Conservation (phyloP, 306 rosid species). For the Betula pendula region DNA sequence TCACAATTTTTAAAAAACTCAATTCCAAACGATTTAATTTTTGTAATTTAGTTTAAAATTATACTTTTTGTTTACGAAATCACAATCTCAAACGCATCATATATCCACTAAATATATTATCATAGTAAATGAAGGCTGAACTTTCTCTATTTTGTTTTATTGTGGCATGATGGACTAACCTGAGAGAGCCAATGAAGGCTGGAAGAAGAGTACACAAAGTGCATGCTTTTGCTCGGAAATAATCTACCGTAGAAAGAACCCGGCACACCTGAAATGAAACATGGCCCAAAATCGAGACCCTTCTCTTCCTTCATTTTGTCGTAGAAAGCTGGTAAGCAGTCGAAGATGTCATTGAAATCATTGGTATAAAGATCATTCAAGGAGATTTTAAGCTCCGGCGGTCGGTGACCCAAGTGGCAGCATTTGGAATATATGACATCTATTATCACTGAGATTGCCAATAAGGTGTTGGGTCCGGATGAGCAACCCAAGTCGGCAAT, state of each 20-base stretch:
- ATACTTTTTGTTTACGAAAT: no score
- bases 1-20: no score
- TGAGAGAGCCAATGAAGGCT: conserved; percentile 83
- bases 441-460: conserved; percentile 44
- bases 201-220: conserved; percentile 72
- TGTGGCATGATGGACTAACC: background rate
- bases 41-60: no score
- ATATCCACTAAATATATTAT: no score
- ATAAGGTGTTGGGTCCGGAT: conserved; percentile 72
- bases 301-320: conserved; percentile 25
- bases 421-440: conserved; percentile 33
- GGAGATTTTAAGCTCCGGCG: conserved; percentile 50
- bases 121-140: no score
- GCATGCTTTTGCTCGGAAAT: conserved; percentile 45
- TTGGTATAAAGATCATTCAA: conserved; percentile 70
- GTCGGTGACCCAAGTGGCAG: background rate
- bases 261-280: conserved; percentile 52
- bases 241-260: conserved; percentile 63
- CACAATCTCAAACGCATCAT: no score
- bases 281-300: conserved; percentile 21
- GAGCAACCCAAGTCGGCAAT: conserved; percentile 90
- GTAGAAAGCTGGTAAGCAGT: conserved; percentile 62
- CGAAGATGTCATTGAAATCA: conserved; percentile 73
- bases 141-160: no score
- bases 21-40: no score